Percentiles rank a stretch among this genome's conserved stretches.
Evolutionary conservation across 2,329 filamentous ascomycete species (phyloP).

Genomic region (Aspergillus tanneri): DNA sequence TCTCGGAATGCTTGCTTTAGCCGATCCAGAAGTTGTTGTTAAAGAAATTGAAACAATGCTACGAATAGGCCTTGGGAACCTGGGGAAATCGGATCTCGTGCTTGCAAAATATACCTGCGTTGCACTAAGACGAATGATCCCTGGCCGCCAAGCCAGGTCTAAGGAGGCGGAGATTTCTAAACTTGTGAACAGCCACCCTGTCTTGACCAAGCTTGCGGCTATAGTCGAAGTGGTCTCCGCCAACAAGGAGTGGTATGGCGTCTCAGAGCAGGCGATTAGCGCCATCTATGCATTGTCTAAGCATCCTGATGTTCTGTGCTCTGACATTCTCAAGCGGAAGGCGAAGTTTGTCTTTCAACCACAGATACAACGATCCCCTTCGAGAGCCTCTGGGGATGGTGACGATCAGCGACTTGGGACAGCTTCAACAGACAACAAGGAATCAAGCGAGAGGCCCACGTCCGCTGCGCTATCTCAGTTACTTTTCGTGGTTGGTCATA

Average conservation of each 20-base stretch:
- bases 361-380: conserved; percentile 30
- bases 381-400: conserved; percentile 27
- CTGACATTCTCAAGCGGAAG: conserved; percentile 83
- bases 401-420: conserved; percentile 38
- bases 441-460: conserved; percentile 61
- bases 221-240: conserved; percentile 84
- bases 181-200: conserved; percentile 86
- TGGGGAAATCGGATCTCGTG: conserved; percentile 79
- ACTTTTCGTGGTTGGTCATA: conserved; percentile 90
- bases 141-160: conserved; percentile 77
- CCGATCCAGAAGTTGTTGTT: conserved; percentile 87
- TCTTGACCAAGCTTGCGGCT: conserved; percentile 74
- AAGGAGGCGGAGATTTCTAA: conserved; percentile 65
- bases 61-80: conserved; percentile 77
- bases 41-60: conserved; percentile 95
- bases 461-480: conserved; percentile 80
- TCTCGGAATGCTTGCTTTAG: conserved; percentile 91
- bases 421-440: conserved; percentile 34
- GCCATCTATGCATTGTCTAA: conserved; percentile 94
- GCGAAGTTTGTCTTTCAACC: conserved; percentile 75
- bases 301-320: conserved; percentile 89
- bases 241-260: conserved; percentile 91
- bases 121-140: conserved; percentile 85
- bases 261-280: conserved; percentile 92
- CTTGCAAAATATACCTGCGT: conserved; percentile 95